phyloP scores from a whole-genome alignment of 306 rosid species.

The Vigna reflexopilosa region DNA sequence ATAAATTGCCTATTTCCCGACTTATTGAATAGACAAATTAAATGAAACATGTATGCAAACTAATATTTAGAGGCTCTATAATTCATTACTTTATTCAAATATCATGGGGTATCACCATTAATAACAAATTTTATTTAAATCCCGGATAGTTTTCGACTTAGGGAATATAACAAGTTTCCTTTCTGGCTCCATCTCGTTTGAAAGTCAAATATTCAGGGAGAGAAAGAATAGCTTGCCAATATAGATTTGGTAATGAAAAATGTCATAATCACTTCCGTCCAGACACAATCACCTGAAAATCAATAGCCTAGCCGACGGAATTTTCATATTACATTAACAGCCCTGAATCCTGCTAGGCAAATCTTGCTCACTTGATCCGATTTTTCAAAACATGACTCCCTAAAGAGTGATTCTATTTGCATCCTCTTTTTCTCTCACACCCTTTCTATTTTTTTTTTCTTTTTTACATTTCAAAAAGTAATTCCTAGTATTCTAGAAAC shows the following conservation, averaged over 20 bases:
- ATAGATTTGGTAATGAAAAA: constrained; percentile 13
- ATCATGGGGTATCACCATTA: background rate
- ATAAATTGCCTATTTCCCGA: constrained; percentile 32
- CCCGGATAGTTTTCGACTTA: background rate
- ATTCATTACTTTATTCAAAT: no score
- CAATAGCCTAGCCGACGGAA: constrained; percentile 34
- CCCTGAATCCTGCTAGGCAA: constrained; percentile 22
- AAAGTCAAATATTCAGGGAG: background rate
- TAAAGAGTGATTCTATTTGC: background rate
- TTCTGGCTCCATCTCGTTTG: background rate
- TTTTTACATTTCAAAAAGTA: background rate
- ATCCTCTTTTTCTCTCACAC: background rate
- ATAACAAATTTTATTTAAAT: background rate
- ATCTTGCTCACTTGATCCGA: constrained; percentile 16
- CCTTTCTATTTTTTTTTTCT: background rate
- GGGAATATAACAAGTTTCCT: background rate
- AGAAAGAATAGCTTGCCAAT: background rate
- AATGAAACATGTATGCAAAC: constrained; percentile 24
- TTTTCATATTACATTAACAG: constrained; percentile 40
- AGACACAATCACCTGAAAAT: constrained; percentile 37
- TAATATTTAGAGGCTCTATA: background rate
- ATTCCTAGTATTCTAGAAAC: background rate
- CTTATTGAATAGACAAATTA: constrained; percentile 36
- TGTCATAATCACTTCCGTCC: constrained; percentile 28
- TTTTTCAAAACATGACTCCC: background rate